phyloP scores from a whole-genome alignment of 2,329 filamentous ascomycete genomes.

The Venturia nashicola region DNA sequence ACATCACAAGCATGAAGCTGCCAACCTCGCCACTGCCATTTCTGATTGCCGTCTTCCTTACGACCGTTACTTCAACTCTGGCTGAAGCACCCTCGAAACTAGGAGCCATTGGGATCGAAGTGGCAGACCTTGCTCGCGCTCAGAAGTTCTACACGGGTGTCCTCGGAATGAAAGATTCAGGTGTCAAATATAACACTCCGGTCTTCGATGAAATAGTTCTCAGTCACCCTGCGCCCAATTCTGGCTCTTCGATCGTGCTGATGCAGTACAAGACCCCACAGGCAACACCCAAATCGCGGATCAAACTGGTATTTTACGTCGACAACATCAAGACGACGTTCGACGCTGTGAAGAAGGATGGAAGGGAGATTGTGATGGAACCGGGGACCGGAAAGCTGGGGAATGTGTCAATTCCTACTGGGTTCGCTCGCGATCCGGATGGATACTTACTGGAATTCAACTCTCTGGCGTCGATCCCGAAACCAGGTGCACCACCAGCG shows the following conservation, averaged over 20 bases:
- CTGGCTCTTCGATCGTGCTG: constrained; percentile 8
- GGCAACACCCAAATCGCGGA: neutral
- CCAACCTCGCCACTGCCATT: neutral
- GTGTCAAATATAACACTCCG: neutral
- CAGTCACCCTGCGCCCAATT: neutral
- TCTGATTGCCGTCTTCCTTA: neutral
- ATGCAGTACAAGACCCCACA: constrained; percentile 7
- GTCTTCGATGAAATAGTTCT: constrained; percentile 8
- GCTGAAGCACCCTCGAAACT: constrained; percentile 7
- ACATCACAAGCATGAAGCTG: neutral
- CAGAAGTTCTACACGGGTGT: constrained; percentile 5
- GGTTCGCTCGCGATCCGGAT: constrained; percentile 8
- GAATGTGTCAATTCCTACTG: constrained; percentile 3
- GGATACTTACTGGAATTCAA: constrained; percentile 10
- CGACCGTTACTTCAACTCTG: neutral
- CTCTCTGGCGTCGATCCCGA: neutral
- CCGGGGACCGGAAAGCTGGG: constrained; percentile 1
- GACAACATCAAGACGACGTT: constrained; percentile 2
- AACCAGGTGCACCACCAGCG: neutral
- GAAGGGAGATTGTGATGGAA: constrained; percentile 4
- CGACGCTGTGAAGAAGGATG: neutral
- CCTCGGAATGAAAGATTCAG: constrained; percentile 3
- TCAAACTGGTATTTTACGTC: constrained; percentile 9
- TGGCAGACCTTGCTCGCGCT: constrained; percentile 1
- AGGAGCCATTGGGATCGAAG: constrained; percentile 7